These are phyloP conservation scores for Odontarrhena argentea DNA, from an alignment of 345 rosid species.

Conservation along the genomic window DNA sequence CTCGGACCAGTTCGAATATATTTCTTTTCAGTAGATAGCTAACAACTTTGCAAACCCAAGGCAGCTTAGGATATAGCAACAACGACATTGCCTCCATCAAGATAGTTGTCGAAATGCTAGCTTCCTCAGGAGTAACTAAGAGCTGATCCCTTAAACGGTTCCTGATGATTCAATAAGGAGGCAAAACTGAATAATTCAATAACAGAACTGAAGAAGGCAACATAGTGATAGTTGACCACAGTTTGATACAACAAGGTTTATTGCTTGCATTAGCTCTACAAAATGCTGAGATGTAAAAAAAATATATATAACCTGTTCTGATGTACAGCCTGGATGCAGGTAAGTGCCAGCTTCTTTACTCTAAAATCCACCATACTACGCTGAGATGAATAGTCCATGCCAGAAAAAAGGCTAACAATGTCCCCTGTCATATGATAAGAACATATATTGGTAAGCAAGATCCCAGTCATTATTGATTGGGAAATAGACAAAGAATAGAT, in stretches of 20 bases:
- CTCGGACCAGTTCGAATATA: slow-evolving; percentile 61
- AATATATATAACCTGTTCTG: slow-evolving; percentile 64
- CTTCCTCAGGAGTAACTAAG: slow-evolving; percentile 48
- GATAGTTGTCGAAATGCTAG: slow-evolving; percentile 48
- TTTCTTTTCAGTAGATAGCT: slow-evolving; percentile 64
- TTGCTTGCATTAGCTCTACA: slow-evolving; percentile 18
- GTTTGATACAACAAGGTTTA: slow-evolving; percentile 24
- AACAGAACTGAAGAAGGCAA: slow-evolving; percentile 21
- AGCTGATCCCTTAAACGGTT: slow-evolving; percentile 62
- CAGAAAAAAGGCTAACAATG: slow-evolving; percentile 64
- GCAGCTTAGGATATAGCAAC: slow-evolving; percentile 78
- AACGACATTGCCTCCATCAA: slow-evolving; percentile 68
- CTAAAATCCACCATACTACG: slow-evolving; percentile 71
- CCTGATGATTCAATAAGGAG: slow-evolving; percentile 51
- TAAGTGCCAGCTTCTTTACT: slow-evolving; percentile 67
- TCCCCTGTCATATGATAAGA: slow-evolving; percentile 63
- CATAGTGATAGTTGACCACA: slow-evolving; percentile 4
- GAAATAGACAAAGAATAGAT: slow-evolving; percentile 6
- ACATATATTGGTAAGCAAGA: slow-evolving; percentile 25
- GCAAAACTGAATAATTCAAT: slow-evolving; percentile 29
- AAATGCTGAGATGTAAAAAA: slow-evolving; percentile 17
- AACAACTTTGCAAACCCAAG: slow-evolving; percentile 84
- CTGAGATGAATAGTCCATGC: slow-evolving; percentile 53
- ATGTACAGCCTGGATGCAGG: slow-evolving; percentile 76
- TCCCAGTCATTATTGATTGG: neutral